phyloP scores from a whole-genome alignment of 75 land plant species.

The Selaginella tamariscina region DNA sequence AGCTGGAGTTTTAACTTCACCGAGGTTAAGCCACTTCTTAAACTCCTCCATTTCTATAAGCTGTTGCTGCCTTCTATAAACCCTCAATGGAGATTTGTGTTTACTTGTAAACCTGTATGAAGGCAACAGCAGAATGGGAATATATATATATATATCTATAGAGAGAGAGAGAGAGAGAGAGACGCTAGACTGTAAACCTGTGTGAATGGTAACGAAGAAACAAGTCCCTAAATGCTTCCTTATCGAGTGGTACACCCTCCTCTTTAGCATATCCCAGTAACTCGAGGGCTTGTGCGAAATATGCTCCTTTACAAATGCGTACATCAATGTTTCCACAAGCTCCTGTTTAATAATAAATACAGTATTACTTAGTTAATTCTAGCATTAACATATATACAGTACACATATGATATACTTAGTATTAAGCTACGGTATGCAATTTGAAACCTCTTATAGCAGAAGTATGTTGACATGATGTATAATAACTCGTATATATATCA shows the following conservation, averaged over 20 bases:
- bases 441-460: too few species aligned
- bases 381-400: too few species aligned
- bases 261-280: background rate
- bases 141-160: too few species aligned
- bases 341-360: too few species aligned
- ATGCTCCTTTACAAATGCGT: slow-evolving; percentile 3
- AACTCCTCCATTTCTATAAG: slow-evolving; percentile 10
- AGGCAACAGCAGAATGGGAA: background rate
- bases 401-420: too few species aligned
- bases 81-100: background rate
- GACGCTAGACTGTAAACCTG: too few species aligned
- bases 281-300: background rate
- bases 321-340: background rate
- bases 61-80: background rate
- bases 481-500: too few species aligned
- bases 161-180: too few species aligned
- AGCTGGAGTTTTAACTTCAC: background rate
- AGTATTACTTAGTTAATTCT: too few species aligned
- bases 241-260: background rate
- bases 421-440: too few species aligned
- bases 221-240: background rate
- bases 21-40: slow-evolving; percentile 10
- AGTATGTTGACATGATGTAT: too few species aligned
- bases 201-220: background rate
- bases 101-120: background rate